Evolutionary conservation across 768 basidiomycete genomes (phyloP).

Genomic region (Tylopilus subfusipes): DNA sequence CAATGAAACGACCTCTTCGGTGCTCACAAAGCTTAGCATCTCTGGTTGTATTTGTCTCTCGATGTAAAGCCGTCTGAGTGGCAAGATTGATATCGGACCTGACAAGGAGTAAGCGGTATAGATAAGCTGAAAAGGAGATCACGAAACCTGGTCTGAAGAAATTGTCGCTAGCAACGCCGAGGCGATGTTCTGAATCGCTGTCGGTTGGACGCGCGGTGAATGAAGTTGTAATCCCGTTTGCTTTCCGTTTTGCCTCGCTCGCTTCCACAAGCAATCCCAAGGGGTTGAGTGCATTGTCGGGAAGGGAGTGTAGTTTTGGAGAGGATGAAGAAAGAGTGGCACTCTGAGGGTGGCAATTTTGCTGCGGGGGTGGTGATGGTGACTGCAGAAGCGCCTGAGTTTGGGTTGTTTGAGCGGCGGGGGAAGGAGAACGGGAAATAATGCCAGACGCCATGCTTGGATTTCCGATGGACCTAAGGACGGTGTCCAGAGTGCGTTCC

Average conservation of each 20-base stretch:
- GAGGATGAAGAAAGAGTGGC: slow-evolving; percentile 43
- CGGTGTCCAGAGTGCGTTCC: slow-evolving; percentile 91
- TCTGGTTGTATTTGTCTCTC: slow-evolving; percentile 91
- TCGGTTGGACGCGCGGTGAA: slow-evolving; percentile 38
- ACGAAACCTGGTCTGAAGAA: slow-evolving; percentile 87
- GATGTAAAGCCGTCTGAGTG: slow-evolving; percentile 77
- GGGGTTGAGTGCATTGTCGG: slow-evolving; percentile 90
- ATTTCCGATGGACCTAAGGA: slow-evolving; percentile 84
- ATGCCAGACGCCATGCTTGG: slow-evolving; percentile 75
- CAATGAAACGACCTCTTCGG: slow-evolving; percentile 86
- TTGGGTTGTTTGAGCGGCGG: slow-evolving; percentile 45
- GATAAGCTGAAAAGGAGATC: background rate
- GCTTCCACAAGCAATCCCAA: slow-evolving; percentile 91
- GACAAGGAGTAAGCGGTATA: slow-evolving; percentile 6
- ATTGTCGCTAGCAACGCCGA: slow-evolving; percentile 81
- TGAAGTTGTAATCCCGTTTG: slow-evolving; percentile 44
- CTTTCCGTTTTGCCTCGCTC: slow-evolving; percentile 70
- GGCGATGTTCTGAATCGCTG: slow-evolving; percentile 41
- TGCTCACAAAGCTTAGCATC: slow-evolving; percentile 83
- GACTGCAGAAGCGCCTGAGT: slow-evolving; percentile 58
- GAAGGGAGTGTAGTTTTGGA: slow-evolving; percentile 85
- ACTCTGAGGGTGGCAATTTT: slow-evolving; percentile 25
- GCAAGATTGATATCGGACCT: slow-evolving; percentile 89
- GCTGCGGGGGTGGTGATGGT: slow-evolving; percentile 47
- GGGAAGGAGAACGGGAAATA: slow-evolving; percentile 80